Base-by-base conservation (phyloP, 345 rosid genomes). In the Turritis glabra region DNA sequence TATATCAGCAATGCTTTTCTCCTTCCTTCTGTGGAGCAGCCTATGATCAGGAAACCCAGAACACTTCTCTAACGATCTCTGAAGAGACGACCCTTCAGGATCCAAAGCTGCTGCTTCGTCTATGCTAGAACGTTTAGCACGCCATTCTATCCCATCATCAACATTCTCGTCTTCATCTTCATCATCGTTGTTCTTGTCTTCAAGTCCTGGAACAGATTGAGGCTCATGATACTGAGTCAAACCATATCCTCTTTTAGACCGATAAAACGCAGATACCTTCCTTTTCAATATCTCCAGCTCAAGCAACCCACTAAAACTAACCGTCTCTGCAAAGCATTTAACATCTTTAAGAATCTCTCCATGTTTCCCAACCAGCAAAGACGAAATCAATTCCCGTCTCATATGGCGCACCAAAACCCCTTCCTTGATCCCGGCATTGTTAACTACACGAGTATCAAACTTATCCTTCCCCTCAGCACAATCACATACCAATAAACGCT, bases 1-100 rank as follows among this genome's bases (percentile, higher is more conserved):
- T 44, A 94, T 87, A 52, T 90, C 92, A 74, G 96, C 89, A 76
- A 94, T 88, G 78, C 99, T 94, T 80, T 94, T 94, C 83, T 85
- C 86, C 74, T 92, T 90, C 78, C 86, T 81, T 55, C 79, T 81
- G 63, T 83, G 86, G 51, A 60, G 32, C 58, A 67, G 77, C 74
- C 83, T 76, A 77, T 72, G 82, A 41, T 77, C 83, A 11, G 84
- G 74, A 71, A 53, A 81, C 30, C 76, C 78, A 2, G 73, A 76
- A 73, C 90, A 80, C 32, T 59, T 68, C 67, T 63, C 83, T 64
- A 82, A 64, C 47, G 54, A 61, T 67, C 72, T 64, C 38, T 58
- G 75, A 52, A 44, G 8, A 47, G 67, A 38, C 67, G 52, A 19
- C 52, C 57, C 80, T 46, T 80, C 81, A 67, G 72, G 50, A 59